Conservation (phyloP, 2,329 filamentous ascomycete species). For the Aspergillus nomiae region DNA sequence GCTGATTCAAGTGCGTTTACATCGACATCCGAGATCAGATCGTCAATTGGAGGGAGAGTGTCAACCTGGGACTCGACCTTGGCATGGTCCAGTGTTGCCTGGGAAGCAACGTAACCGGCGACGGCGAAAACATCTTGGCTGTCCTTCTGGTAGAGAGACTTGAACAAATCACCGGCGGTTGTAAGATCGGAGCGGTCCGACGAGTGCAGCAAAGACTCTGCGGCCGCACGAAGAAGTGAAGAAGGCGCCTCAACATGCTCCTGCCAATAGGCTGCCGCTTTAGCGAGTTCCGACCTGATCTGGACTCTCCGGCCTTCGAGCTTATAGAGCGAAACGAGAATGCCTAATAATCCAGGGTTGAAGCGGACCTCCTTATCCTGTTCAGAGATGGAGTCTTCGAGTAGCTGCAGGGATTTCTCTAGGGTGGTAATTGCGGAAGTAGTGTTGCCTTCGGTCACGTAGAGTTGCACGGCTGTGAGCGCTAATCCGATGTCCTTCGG, state of each 20-base stretch:
- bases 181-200: slow-evolving; percentile 67
- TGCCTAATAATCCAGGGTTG: slow-evolving; percentile 80
- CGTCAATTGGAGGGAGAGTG: slow-evolving; percentile 41
- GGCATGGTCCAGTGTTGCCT: slow-evolving; percentile 56
- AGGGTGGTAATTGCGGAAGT: slow-evolving; percentile 74
- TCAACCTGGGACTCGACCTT: slow-evolving; percentile 40
- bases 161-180: slow-evolving; percentile 77
- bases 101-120: slow-evolving; percentile 84
- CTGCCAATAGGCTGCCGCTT: slow-evolving; percentile 81
- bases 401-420: slow-evolving; percentile 70
- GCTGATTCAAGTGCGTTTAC: slow-evolving; percentile 47
- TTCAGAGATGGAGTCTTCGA: slow-evolving; percentile 63
- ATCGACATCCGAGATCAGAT: slow-evolving; percentile 47
- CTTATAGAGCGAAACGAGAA: slow-evolving; percentile 77
- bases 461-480: slow-evolving; percentile 79
- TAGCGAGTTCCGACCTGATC: slow-evolving; percentile 72
- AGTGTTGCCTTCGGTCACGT: slow-evolving; percentile 70
- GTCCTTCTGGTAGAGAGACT: slow-evolving; percentile 67
- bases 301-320: slow-evolving; percentile 72
- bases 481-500: slow-evolving; percentile 79
- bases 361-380: slow-evolving; percentile 71
- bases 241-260: slow-evolving; percentile 59
- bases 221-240: slow-evolving; percentile 78
- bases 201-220: slow-evolving; percentile 78
- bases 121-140: slow-evolving; percentile 66